Conservation (phyloP, 768 basidiomycete genomes). For the Lactarius trivialis region DNA sequence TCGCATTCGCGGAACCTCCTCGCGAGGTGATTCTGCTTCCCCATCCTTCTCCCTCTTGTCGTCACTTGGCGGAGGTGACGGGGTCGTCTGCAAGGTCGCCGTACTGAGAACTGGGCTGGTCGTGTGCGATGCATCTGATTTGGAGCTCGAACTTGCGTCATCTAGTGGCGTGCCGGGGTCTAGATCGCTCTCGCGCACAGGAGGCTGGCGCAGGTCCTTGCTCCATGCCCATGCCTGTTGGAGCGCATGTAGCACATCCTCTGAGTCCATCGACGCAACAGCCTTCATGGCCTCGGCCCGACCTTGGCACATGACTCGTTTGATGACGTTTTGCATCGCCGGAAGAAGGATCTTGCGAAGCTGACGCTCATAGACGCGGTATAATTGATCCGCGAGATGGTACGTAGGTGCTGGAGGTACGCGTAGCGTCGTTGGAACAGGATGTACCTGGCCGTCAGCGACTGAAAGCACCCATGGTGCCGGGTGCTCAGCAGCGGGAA, state of each 20-base stretch:
- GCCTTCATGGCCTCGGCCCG: constrained; percentile 50
- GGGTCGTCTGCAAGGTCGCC: constrained; percentile 71
- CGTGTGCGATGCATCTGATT: constrained; percentile 46
- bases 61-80: constrained; percentile 56
- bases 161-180: constrained; percentile 28
- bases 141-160: constrained; percentile 45
- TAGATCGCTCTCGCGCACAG: constrained; percentile 7
- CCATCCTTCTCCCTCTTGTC: constrained; percentile 35
- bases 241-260: constrained; percentile 53
- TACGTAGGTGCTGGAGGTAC: constrained; percentile 55
- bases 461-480: constrained; percentile 53
- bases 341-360: constrained; percentile 55
- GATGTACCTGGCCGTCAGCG: constrained; percentile 35
- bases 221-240: constrained; percentile 62
- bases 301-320: constrained; percentile 59
- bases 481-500: constrained; percentile 37
- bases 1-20: constrained; percentile 25
- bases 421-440: constrained; percentile 40
- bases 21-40: constrained; percentile 26
- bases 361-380: constrained; percentile 50
- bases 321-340: constrained; percentile 62
- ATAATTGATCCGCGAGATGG: constrained; percentile 58
- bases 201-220: constrained; percentile 53
- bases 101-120: constrained; percentile 73
- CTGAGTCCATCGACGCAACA: constrained; percentile 48